phyloP scores from a whole-genome alignment of 192 early-diverging fungal species.

The Entomortierella lignicola region DNA sequence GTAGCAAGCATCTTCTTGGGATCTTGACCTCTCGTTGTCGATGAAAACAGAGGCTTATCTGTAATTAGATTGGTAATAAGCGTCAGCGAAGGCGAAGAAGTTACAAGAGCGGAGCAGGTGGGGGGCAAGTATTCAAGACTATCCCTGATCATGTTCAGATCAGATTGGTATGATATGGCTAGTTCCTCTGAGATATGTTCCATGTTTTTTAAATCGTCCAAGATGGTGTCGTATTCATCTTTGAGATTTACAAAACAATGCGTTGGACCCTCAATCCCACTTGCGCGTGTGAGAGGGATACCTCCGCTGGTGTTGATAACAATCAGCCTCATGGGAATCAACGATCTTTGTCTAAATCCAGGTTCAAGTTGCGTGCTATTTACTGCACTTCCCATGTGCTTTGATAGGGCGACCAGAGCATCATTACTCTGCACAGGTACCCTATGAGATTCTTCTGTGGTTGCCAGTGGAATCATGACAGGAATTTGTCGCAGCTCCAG shows the following conservation, averaged over 20 bases:
- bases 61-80: constrained; percentile 82
- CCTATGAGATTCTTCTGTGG: constrained; percentile 53
- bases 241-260: constrained; percentile 86
- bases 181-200: constrained; percentile 18
- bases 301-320: constrained; percentile 79
- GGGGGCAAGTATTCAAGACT: constrained; percentile 77
- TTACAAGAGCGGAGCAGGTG: constrained; percentile 83
- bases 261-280: constrained; percentile 54
- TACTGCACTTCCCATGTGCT: constrained; percentile 34
- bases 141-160: constrained; percentile 70
- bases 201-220: constrained; percentile 57
- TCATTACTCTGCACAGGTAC: constrained; percentile 58
- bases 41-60: constrained; percentile 78
- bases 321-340: constrained; percentile 68
- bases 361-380: constrained; percentile 3
- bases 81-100: constrained; percentile 61
- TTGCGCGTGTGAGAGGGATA: constrained; percentile 63
- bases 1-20: constrained; percentile 63
- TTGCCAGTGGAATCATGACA: constrained; percentile 61
- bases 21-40: constrained; percentile 46
- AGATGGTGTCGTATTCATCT: constrained; percentile 76
- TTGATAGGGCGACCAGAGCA: constrained; percentile 66
- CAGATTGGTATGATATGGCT: constrained; percentile 30
- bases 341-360: constrained; percentile 12
- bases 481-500: constrained; percentile 75